Evolutionary conservation across 2,329 filamentous ascomycete species (phyloP).

Genomic region (Microdochium paspali): DNA sequence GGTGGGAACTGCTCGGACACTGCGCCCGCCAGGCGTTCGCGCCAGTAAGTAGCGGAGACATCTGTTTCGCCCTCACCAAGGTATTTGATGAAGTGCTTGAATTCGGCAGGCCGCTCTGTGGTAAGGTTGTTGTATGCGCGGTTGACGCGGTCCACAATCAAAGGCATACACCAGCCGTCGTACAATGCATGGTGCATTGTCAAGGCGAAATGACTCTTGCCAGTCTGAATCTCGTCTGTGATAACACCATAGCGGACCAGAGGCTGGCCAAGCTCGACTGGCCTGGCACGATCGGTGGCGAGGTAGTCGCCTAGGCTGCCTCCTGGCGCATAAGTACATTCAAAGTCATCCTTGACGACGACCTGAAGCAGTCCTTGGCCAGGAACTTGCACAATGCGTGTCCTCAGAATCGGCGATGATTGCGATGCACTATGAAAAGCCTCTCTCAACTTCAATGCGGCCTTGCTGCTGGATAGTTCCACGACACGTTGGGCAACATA

Average conservation of each 20-base stretch:
- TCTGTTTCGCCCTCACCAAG: slow-evolving; percentile 26
- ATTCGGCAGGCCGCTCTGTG: slow-evolving; percentile 26
- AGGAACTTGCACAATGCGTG: slow-evolving; percentile 36
- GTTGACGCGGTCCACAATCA: slow-evolving; percentile 38
- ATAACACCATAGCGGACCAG: slow-evolving; percentile 36
- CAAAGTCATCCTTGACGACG: slow-evolving; percentile 28
- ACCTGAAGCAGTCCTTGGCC: slow-evolving; percentile 35
- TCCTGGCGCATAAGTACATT: slow-evolving; percentile 19
- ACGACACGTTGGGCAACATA: slow-evolving; percentile 43
- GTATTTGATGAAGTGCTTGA: slow-evolving; percentile 40
- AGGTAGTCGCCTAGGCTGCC: slow-evolving; percentile 29
- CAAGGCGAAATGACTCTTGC: slow-evolving; percentile 34
- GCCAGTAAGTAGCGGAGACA: slow-evolving; percentile 36
- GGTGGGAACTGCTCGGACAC: slow-evolving; percentile 36
- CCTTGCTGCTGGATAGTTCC: slow-evolving; percentile 24
- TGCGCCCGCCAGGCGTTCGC: slow-evolving; percentile 32
- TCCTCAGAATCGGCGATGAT: slow-evolving; percentile 33
- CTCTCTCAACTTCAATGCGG: slow-evolving; percentile 25
- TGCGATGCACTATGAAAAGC: slow-evolving; percentile 30
- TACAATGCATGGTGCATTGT: slow-evolving; percentile 48
- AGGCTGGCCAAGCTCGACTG: slow-evolving; percentile 33
- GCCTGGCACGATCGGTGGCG: slow-evolving; percentile 24
- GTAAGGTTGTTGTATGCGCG: slow-evolving; percentile 26
- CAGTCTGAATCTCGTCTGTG: slow-evolving; percentile 14
- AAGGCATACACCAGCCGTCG: slow-evolving; percentile 45